phyloP scores from a whole-genome alignment of 805 yeast genomes.

The Ogataea populi-albae region DNA sequence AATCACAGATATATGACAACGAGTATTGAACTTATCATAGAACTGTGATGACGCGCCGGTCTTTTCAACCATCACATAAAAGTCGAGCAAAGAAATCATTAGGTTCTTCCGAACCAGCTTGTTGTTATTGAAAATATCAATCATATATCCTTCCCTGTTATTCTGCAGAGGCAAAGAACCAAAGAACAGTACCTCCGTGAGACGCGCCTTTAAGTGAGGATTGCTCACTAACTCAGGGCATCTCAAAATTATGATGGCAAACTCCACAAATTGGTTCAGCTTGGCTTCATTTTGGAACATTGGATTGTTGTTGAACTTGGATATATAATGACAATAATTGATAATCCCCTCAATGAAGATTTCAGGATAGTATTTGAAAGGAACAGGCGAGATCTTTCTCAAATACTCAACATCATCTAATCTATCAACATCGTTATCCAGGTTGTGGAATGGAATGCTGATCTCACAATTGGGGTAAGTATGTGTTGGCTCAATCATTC shows the following conservation, averaged over 20 bases:
- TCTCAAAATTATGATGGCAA: conserved; percentile 70
- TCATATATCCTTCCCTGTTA: conserved; percentile 72
- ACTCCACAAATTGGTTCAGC: conserved; percentile 59
- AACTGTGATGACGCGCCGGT: conserved; percentile 95
- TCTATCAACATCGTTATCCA: conserved; percentile 60
- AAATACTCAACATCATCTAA: conserved; percentile 74
- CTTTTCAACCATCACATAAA: conserved; percentile 91
- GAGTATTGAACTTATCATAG: conserved; percentile 89
- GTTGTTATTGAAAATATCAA: conserved; percentile 61
- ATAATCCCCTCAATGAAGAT: conserved; percentile 79
- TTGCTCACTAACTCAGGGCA: conserved; percentile 84
- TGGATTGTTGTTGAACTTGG: conserved; percentile 55
- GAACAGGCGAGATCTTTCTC: conserved; percentile 62
- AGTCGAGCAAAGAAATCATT: conserved; percentile 79
- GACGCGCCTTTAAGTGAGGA: conserved; percentile 86
- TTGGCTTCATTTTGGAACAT: conserved; percentile 51
- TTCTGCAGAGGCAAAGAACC: conserved; percentile 60
- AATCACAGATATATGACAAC: conserved; percentile 82
- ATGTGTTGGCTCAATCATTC: conserved; percentile 72
- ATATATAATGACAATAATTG: conserved; percentile 62
- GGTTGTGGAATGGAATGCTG: conserved; percentile 55
- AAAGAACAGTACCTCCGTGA: conserved; percentile 74
- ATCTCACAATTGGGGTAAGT: conserved; percentile 53
- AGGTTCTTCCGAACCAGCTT: conserved; percentile 61
- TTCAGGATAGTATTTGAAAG: conserved; percentile 85